These are phyloP conservation scores for Ambrosia hybrid DNA, from an alignment of 140 eudicot genomes.

Conservation along the genomic window DNA sequence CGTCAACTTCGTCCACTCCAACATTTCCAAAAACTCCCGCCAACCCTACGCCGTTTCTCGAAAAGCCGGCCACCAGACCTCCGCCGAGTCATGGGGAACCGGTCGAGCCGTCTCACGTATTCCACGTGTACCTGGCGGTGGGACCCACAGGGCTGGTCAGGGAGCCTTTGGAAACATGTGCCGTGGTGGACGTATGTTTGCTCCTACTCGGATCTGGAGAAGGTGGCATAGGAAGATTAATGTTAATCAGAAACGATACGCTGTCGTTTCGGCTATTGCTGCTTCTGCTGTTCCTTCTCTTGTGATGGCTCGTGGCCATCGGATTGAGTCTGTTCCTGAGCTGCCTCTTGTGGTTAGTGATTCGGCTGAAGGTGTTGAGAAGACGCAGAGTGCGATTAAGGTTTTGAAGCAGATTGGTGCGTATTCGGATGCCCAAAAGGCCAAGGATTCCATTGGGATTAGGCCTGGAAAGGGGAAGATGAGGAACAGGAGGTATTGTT, in stretches of 20 bases:
- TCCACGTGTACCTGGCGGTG: too few species aligned
- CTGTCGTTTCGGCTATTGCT: conserved; percentile 66
- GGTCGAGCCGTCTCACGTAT: too few species aligned
- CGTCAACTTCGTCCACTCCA: conserved; percentile 48
- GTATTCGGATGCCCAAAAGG: conserved; percentile 61
- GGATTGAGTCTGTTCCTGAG: conserved; percentile 59
- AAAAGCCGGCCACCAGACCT: conserved; percentile 62
- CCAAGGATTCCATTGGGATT: conserved; percentile 54
- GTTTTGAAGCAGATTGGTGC: conserved; percentile 59
- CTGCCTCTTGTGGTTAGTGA: conserved; percentile 61
- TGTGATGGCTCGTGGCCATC: conserved; percentile 64
- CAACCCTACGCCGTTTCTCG: conserved; percentile 80
- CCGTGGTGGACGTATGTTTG: too few species aligned
- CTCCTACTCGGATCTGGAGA: too few species aligned
- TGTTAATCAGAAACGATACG: too few species aligned
- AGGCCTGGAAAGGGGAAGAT: conserved; percentile 73
- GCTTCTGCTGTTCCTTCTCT: conserved; percentile 60
- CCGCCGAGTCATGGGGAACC: too few species aligned
- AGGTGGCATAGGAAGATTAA: too few species aligned
- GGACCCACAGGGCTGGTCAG: too few species aligned
- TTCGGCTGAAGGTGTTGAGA: conserved; percentile 33
- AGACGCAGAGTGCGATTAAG: conserved; percentile 36
- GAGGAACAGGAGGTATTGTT: conserved; percentile 43
- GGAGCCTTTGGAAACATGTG: too few species aligned
- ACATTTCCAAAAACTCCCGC: conserved; percentile 60